Evolutionary conservation across 768 basidiomycete species (phyloP), one percentile per base, ranked within the genome.

Genomic region (Pholiota microspora): DNA sequence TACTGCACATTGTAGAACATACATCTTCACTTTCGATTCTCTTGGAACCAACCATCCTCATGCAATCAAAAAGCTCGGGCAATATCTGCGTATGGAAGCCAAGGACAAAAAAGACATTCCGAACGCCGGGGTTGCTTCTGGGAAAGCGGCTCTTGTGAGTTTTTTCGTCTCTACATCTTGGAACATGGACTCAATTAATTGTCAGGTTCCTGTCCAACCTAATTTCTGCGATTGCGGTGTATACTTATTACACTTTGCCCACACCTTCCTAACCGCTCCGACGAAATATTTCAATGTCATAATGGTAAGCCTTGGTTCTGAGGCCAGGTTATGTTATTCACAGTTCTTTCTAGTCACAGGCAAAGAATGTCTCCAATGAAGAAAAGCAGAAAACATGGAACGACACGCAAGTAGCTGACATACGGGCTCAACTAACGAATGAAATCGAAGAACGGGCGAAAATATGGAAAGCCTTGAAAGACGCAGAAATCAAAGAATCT

Each of bases 151-250:
- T 21, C 69, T 73, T 48, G 90, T 88, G 61, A 34, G 76, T 69
- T 10, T 25, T 49, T 47, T 35, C 24, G 2, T 16, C 47, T 12
- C 32, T 46, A 12, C 2, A 4, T n/a, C 23, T 28, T 24, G 5
- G 23, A 45, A 32, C 29, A n/a, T 21, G 45, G 5, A 36, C 29
- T 27, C 27, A 31, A 42, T 12, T 34, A n/a, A 44, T 35, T 2
- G 28, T 25, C 59, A 96, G 92, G 92, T 94, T 3, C 96, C 96
- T 3, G 73, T 76, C 21, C 97, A 99, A 65, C 83, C 84, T 13
- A 98, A 98, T 65, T 91, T 77, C 59, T 91, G 86, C 64, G 95
- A 98, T 67, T 99, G 97, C 61, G 97, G 97, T 5, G 67, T 97
- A 25, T 99, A 92, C 68, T 77, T 98, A 10, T 74, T 98, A 9